Percentiles rank a stretch among this genome's conserved stretches.
Evolutionary conservation across 805 yeast genomes (phyloP).

Genomic region (Lachancea quebecensis): DNA sequence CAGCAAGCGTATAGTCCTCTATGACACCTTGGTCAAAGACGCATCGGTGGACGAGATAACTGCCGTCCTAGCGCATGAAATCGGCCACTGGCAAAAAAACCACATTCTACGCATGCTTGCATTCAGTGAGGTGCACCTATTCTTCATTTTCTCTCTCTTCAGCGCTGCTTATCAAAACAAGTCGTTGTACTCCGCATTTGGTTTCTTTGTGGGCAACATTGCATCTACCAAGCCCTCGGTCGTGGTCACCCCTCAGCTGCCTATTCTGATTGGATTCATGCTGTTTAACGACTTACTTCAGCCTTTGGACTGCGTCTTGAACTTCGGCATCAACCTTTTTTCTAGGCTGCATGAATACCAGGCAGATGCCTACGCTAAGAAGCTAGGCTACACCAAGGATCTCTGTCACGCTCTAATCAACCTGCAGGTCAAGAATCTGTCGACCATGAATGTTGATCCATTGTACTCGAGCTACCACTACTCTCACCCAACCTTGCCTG

Average conservation of each 20-base stretch:
- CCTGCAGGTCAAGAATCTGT: conserved; percentile 72
- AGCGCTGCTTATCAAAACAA: conserved; percentile 73
- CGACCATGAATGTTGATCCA: conserved; percentile 85
- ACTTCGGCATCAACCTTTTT: conserved; percentile 59
- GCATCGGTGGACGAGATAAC: conserved; percentile 73
- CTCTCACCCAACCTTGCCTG: conserved; percentile 88
- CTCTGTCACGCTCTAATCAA: conserved; percentile 68
- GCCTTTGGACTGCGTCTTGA: conserved; percentile 66
- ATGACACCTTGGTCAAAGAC: conserved; percentile 81
- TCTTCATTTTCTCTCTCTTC: conserved; percentile 63
- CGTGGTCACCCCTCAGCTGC: conserved; percentile 41
- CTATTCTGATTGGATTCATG: conserved; percentile 74
- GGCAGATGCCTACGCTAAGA: conserved; percentile 83
- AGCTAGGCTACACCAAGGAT: conserved; percentile 61
- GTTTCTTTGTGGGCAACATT: conserved; percentile 41
- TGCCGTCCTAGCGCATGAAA: conserved; percentile 96
- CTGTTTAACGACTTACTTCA: conserved; percentile 71
- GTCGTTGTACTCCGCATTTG: conserved; percentile 73
- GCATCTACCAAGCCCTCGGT: conserved; percentile 8
- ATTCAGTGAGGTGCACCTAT: conserved; percentile 57
- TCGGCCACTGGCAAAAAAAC: conserved; percentile 94
- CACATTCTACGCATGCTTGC: conserved; percentile 76
- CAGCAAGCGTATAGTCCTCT: conserved; percentile 82
- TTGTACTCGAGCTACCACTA: conserved; percentile 81
- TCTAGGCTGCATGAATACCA: conserved; percentile 88